Percentiles rank a stretch among this genome's conserved stretches.
Evolutionary conservation across 2,329 filamentous ascomycete species (phyloP).

Genomic region (Phyllosticta paracitricarpa): DNA sequence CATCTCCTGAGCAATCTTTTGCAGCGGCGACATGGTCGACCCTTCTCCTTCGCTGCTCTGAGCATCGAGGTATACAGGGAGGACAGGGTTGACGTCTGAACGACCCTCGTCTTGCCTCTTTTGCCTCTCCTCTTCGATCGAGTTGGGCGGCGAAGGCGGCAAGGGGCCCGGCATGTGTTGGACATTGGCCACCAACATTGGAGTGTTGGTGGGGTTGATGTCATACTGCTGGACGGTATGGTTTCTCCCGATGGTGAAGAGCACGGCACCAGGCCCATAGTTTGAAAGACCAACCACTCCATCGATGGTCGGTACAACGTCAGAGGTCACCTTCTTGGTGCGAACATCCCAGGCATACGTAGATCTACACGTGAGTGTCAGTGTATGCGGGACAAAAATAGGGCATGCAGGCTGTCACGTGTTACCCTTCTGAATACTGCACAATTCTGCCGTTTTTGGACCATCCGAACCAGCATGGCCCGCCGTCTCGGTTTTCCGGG

Average conservation of each 20-base stretch:
- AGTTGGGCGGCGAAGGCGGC: constrained; percentile 74
- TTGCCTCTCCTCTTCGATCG: constrained; percentile 56
- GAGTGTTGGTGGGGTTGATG: constrained; percentile 58
- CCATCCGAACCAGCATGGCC: constrained; percentile 95
- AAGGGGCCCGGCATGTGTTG: constrained; percentile 73
- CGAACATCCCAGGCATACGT: constrained; percentile 69
- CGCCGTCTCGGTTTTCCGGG: constrained; percentile 56
- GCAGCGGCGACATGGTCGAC: constrained; percentile 54
- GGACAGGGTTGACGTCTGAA: constrained; percentile 20
- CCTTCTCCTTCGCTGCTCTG: constrained; percentile 61
- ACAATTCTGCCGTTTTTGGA: constrained; percentile 96
- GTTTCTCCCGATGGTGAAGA: constrained; percentile 84
- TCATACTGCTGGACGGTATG: constrained; percentile 94
- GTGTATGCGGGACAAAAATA: constrained; percentile 10
- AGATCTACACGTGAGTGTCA: constrained; percentile 14
- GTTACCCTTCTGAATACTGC: constrained; percentile 83
- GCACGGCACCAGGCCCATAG: constrained; percentile 78
- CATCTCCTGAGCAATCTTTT: constrained; percentile 63
- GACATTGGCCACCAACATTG: constrained; percentile 72
- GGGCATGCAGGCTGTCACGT: constrained; percentile 18
- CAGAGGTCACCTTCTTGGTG: constrained; percentile 92
- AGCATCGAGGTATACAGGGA: constrained; percentile 39
- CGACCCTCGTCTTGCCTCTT: constrained; percentile 20
- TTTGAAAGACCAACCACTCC: constrained; percentile 73
- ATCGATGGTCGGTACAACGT: constrained; percentile 75